These are phyloP conservation scores for Tetrapyrgos nigripes DNA, from an alignment of 1,284 basidiomycete genomes.

Conservation along the genomic window DNA sequence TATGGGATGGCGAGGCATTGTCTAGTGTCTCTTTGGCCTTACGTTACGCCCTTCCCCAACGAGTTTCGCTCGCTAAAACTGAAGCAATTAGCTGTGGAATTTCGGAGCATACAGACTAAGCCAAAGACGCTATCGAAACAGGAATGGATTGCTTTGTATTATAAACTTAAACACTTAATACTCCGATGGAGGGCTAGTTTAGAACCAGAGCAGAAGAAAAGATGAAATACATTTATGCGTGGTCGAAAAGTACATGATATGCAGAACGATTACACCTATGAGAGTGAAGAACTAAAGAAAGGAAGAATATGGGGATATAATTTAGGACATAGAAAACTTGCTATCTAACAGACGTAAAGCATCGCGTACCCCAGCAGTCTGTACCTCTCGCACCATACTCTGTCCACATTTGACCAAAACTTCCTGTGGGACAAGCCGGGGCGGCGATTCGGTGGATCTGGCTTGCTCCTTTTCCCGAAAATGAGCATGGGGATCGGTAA, in stretches of 20 bases:
- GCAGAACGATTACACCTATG: too few species aligned
- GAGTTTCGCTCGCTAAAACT: conserved; percentile 48
- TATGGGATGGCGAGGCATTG: conserved; percentile 55
- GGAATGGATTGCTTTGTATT: conserved; percentile 36
- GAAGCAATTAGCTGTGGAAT: conserved; percentile 47
- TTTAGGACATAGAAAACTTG: conserved; percentile 52
- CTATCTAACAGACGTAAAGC: conserved; percentile 81
- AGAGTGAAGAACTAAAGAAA: background rate
- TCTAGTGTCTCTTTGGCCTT: conserved; percentile 67
- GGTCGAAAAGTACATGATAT: background rate
- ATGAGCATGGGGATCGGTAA: conserved; percentile 60
- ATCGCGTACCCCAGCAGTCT: conserved; percentile 78
- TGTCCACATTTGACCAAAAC: conserved; percentile 65
- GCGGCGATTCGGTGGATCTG: conserved; percentile 47
- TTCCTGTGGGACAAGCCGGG: conserved; percentile 62
- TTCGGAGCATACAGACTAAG: conserved; percentile 45
- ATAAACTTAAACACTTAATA: conserved; percentile 25
- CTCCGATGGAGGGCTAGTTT: conserved; percentile 22
- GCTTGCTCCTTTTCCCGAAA: conserved; percentile 54
- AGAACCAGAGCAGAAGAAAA: conserved; percentile 2
- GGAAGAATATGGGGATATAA: background rate
- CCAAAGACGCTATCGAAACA: conserved; percentile 31
- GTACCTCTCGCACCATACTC: conserved; percentile 68
- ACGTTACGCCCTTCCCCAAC: conserved; percentile 65
- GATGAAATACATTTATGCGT: background rate